Percentiles rank a stretch among this genome's conserved stretches.
Evolutionary conservation across 192 early-diverging fungal genomes (phyloP).

Genomic region (Funneliformis geosporum): DNA sequence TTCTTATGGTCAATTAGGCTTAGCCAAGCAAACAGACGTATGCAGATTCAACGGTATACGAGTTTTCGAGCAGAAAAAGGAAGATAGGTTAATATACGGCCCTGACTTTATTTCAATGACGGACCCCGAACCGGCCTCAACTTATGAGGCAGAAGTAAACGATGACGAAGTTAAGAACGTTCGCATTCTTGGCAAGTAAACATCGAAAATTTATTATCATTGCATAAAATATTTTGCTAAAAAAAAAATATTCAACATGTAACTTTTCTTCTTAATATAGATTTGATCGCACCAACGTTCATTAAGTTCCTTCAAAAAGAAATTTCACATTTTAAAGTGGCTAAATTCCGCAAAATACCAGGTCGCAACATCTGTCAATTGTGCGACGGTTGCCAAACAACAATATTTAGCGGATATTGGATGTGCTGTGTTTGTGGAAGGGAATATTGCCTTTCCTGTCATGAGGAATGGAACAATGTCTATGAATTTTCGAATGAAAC

Average conservation of each 20-base stretch:
- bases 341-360: not conserved
- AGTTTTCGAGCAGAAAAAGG: not conserved
- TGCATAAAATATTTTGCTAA: not conserved
- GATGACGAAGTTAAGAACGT: not conserved
- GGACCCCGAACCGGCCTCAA: not conserved
- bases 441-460: slow-evolving; percentile 3
- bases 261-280: not conserved
- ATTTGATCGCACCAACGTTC: slow-evolving; percentile 8
- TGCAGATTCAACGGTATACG: not conserved
- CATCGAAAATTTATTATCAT: not conserved
- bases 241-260: not conserved
- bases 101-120: not conserved
- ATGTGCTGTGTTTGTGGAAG: slow-evolving; percentile 18
- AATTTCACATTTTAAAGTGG: not conserved
- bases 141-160: not conserved
- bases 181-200: not conserved
- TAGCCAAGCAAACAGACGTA: not conserved
- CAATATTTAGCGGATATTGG: slow-evolving; percentile 25
- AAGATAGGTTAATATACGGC: not conserved
- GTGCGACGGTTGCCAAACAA: not conserved
- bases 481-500: not conserved
- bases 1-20: not conserved
- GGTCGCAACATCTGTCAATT: not conserved
- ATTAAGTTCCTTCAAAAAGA: slow-evolving; percentile 4
- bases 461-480: slow-evolving; percentile 9